These are phyloP conservation scores for Cyathus striatus DNA, from an alignment of 768 basidiomycete genomes.

Conservation along the genomic window DNA sequence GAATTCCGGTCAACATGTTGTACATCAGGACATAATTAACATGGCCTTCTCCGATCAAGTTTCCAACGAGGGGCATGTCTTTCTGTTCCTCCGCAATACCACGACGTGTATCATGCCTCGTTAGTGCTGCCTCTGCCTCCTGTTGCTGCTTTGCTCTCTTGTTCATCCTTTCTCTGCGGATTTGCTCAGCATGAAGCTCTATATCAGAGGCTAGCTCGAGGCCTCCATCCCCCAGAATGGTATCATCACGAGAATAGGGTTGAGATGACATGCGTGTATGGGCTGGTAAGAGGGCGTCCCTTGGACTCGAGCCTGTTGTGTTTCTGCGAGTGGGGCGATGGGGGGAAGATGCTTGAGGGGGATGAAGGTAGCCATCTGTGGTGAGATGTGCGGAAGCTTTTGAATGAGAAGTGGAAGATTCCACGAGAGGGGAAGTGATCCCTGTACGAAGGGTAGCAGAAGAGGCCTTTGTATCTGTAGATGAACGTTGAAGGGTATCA, in stretches of 20 bases:
- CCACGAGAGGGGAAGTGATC: constrained; percentile 12
- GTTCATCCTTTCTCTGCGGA: constrained; percentile 69
- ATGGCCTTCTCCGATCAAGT: constrained; percentile 96
- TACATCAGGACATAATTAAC: constrained; percentile 99
- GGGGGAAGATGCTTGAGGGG: constrained; percentile 31
- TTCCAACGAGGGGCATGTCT: constrained; percentile 78
- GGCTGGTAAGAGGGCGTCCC: constrained; percentile 11
- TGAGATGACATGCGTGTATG: constrained; percentile 22
- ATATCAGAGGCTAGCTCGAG: constrained; percentile 73
- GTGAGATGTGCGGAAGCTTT: constrained; percentile 19
- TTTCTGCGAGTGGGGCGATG: constrained; percentile 55
- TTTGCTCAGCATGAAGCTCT: constrained; percentile 83
- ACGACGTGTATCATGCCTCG: constrained; percentile 16
- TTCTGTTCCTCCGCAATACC: constrained; percentile 16
- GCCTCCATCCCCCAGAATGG: constrained; percentile 12
- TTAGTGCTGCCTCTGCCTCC: constrained; percentile 57
- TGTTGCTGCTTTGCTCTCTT: constrained; percentile 68
- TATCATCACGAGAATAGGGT: constrained; percentile 31
- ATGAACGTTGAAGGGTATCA: constrained; percentile 35
- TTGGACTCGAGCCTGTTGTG: constrained; percentile 56
- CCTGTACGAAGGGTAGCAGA: constrained; percentile 19
- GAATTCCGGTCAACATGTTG: constrained; percentile 99
- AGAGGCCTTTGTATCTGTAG: constrained; percentile 44
- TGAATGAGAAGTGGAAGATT: constrained; percentile 8
- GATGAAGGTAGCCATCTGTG: constrained; percentile 51